A percentile compares a stretch with the other conserved stretches of the same genome.
Evolutionary conservation across 176 grass and related monocot genomes (phyloP).

Genomic region (Carex myosuroides): DNA sequence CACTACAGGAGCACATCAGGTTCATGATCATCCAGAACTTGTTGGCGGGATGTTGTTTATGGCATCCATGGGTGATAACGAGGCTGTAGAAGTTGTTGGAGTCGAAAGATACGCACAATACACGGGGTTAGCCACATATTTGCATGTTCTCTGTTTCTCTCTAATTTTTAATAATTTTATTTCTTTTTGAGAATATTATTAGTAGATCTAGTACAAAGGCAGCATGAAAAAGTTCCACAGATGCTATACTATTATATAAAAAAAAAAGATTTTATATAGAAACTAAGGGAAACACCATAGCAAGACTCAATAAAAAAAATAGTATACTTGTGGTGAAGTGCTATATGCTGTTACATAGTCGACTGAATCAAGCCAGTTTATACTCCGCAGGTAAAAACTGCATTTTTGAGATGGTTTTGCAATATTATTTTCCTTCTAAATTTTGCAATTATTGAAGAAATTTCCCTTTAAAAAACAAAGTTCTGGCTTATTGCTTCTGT

Average conservation of each 20-base stretch:
- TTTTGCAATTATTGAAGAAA: neutral
- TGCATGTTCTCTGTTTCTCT: neutral
- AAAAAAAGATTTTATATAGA: too few relatives aligned
- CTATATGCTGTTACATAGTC: neutral
- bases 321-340: neutral
- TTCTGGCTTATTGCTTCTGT: neutral
- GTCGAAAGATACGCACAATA: conserved; percentile 68
- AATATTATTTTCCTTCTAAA: neutral
- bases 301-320: too few relatives aligned
- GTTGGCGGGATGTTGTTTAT: conserved; percentile 76
- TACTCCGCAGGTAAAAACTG: neutral
- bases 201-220: neutral
- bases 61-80: conserved; percentile 73
- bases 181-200: neutral
- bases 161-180: neutral
- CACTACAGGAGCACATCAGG: conserved; percentile 63
- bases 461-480: neutral
- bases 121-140: conserved; percentile 49
- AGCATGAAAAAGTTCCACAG: neutral
- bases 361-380: neutral
- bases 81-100: conserved; percentile 85
- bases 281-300: too few relatives aligned
- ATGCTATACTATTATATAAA: neutral
- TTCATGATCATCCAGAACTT: conserved; percentile 88
- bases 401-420: neutral